phyloP scores from a whole-genome alignment of 805 yeast genomes.

The Yamadazyma sp. region DNA sequence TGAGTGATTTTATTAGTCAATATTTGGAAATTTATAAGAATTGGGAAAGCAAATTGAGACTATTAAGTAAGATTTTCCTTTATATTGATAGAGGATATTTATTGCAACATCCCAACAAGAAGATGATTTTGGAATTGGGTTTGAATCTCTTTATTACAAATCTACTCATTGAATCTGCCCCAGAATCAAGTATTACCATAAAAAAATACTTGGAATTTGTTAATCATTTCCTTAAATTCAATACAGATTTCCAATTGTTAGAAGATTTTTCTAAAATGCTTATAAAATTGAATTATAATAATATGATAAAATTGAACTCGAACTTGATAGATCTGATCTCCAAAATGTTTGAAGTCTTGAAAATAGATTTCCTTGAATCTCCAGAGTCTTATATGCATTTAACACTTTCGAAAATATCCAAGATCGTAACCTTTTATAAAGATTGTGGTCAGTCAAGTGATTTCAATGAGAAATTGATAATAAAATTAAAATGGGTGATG shows the following conservation, averaged over 20 bases:
- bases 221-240: constrained; percentile 8
- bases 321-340: constrained; percentile 13
- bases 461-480: constrained; percentile 18
- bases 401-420: constrained; percentile 13
- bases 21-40: constrained; percentile 15
- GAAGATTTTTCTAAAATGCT: constrained; percentile 17
- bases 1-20: constrained; percentile 4
- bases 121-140: constrained; percentile 25
- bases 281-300: constrained; percentile 18
- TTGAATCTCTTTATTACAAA: constrained; percentile 17
- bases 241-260: constrained; percentile 4
- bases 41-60: constrained; percentile 24
- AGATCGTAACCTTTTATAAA: constrained; percentile 19
- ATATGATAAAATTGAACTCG: constrained; percentile 13
- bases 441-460: constrained; percentile 15
- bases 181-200: constrained; percentile 7
- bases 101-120: constrained; percentile 27
- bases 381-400: constrained; percentile 15
- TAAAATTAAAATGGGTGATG: constrained; percentile 27
- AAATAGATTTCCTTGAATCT: constrained; percentile 15
- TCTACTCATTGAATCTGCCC: constrained; percentile 8
- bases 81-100: constrained; percentile 36
- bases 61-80: constrained; percentile 28
- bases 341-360: constrained; percentile 14
- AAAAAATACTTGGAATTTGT: constrained; percentile 9